Conservation (phyloP, 805 yeast species). For the Ogataea paradorogensis region DNA sequence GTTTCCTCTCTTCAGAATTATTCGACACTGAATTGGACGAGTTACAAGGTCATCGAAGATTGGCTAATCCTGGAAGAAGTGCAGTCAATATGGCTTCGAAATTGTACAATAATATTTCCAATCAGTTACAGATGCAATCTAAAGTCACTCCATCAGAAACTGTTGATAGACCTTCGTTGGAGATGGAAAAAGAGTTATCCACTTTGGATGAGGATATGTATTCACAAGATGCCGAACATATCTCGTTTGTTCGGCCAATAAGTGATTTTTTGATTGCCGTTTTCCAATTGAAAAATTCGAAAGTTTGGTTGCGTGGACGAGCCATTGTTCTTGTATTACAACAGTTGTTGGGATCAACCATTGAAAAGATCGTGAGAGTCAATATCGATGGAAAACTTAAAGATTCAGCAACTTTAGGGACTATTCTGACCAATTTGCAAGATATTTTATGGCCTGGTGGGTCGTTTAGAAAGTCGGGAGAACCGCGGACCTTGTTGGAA, state of each 20-base stretch:
- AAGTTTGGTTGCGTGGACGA: conserved; percentile 80
- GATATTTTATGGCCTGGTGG: conserved; percentile 52
- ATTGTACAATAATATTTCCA: conserved; percentile 32
- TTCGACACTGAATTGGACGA: conserved; percentile 36
- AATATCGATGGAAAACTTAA: conserved; percentile 37
- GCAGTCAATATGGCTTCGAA: conserved; percentile 30
- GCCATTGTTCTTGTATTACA: conserved; percentile 80
- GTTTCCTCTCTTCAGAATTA: conserved; percentile 72
- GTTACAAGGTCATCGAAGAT: conserved; percentile 7
- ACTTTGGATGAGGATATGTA: conserved; percentile 42
- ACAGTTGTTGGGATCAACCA: conserved; percentile 82
- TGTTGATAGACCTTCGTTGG: conserved; percentile 30
- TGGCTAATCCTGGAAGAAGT: conserved; percentile 12
- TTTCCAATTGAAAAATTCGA: conserved; percentile 58
- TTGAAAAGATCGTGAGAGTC: conserved; percentile 60
- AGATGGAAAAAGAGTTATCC: conserved; percentile 54
- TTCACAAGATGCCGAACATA: conserved; percentile 9
- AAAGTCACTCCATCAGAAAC: neutral
- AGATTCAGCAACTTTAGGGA: conserved; percentile 46
- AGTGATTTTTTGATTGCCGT: conserved; percentile 70
- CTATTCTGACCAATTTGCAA: conserved; percentile 32
- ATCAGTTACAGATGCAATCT: conserved; percentile 20
- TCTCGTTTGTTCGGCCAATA: conserved; percentile 73
- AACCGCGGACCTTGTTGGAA: conserved; percentile 47
- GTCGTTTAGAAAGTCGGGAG: conserved; percentile 42